A percentile compares a stretch with the other conserved stretches of the same genome.
Conservation (phyloP, 345 rosid genomes). For the Syzygium jambos region DNA sequence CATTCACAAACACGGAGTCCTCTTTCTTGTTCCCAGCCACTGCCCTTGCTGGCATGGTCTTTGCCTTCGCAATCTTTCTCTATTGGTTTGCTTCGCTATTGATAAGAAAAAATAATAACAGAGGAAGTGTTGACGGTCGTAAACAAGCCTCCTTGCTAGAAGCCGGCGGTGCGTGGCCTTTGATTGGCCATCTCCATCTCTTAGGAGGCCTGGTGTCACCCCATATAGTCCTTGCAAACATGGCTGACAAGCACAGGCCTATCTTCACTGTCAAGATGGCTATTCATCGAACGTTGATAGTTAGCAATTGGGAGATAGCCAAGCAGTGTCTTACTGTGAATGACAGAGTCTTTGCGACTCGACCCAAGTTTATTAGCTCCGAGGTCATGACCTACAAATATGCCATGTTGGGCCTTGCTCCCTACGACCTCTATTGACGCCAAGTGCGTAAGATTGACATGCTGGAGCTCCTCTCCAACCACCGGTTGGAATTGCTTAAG, state of each 20-base stretch:
- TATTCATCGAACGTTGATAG: slow-evolving; percentile 9
- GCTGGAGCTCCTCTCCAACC: slow-evolving; percentile 21
- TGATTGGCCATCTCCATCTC: slow-evolving; percentile 27
- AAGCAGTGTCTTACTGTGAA: slow-evolving; percentile 25
- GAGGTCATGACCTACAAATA: slow-evolving; percentile 14
- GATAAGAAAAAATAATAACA: neutral
- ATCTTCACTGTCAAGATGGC: slow-evolving; percentile 26
- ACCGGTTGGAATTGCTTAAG: slow-evolving; percentile 19
- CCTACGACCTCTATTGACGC: slow-evolving; percentile 27
- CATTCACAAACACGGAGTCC: neutral
- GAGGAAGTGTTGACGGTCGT: neutral
- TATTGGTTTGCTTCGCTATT: neutral
- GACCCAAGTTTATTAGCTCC: slow-evolving; percentile 11
- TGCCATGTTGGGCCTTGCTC: slow-evolving; percentile 16
- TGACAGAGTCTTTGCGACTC: slow-evolving; percentile 13
- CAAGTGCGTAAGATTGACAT: slow-evolving; percentile 21
- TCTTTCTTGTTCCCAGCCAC: neutral
- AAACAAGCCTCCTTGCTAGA: neutral
- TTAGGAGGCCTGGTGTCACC: slow-evolving; percentile 15
- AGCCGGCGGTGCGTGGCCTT: neutral
- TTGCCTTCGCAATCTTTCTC: neutral
- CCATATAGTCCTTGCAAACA: slow-evolving; percentile 11
- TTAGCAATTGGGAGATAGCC: slow-evolving; percentile 9
- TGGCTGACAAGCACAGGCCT: slow-evolving; percentile 21
- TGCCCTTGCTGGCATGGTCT: neutral